Conservation (phyloP, 225 moss, liverwort and hornwort species). For the Marchantia paleacea region DNA sequence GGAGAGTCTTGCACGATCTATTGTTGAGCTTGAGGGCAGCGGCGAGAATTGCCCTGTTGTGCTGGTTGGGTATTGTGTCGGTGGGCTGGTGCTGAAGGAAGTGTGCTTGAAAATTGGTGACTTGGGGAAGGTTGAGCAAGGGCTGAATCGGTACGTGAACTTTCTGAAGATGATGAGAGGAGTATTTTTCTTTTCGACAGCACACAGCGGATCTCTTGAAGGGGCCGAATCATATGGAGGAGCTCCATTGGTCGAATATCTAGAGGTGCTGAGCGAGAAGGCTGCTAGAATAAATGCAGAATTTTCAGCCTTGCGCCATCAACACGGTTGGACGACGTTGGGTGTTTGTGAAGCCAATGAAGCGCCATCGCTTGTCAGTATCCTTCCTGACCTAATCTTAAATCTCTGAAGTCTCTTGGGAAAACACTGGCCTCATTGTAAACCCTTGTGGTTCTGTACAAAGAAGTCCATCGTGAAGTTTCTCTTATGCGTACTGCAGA, state of each 20-base stretch:
- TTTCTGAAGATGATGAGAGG: not conserved
- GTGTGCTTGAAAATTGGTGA: not conserved
- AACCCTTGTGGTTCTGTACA: too few species aligned
- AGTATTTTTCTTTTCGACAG: not conserved
- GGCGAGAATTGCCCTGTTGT: too few species aligned
- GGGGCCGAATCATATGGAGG: not conserved
- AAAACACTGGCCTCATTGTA: too few species aligned
- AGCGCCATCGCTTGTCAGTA: too few species aligned
- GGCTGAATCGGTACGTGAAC: not conserved
- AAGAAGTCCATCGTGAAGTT: too few species aligned
- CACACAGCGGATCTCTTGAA: not conserved
- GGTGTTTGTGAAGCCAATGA: not conserved
- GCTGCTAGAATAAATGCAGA: not conserved
- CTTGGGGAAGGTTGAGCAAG: not conserved
- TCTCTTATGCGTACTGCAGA: too few species aligned
- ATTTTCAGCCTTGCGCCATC: not conserved
- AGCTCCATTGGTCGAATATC: not conserved
- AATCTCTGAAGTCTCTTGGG: too few species aligned
- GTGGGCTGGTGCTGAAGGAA: not conserved
- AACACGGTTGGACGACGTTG: not conserved
- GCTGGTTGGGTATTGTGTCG: not conserved
- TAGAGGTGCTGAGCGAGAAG: not conserved
- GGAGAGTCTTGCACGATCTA: too few species aligned
- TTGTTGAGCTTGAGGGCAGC: too few species aligned
- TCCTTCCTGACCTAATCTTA: too few species aligned